Evolutionary conservation across 192 early-diverging fungal species (phyloP), one percentile per base, ranked within the genome.

Genomic region (Coemansia sp.): DNA sequence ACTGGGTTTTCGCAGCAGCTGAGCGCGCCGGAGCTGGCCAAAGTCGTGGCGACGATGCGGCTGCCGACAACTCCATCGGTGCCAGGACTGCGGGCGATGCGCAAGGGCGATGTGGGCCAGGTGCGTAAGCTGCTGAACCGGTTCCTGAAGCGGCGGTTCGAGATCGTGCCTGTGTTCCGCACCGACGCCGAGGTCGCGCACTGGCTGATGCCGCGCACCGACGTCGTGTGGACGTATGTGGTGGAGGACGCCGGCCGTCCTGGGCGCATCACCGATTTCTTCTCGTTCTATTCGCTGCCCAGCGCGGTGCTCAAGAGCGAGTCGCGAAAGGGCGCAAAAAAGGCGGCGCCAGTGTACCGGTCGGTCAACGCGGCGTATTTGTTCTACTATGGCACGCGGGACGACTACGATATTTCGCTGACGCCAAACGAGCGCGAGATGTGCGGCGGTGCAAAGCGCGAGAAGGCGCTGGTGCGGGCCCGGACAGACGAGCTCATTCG

Each of bases 251-350:
- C 81, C 74, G 57, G 75, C 65, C 65, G 86, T 66, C 64, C 84
- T 0, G 75, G 86, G 37, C 75, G 85, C 48, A 76, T 99, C 61
- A 89, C 89, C 2, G 92, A 98, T 66, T 94, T 99, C 65, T 83
- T 93, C 59, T 94, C 94, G 5, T 99, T 96, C 83, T 99, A 98
- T 82, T 89, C 87, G 65, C 84, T 99, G 43, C 92, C 96, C n/a
- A 96, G 94, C 52, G 86, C 89, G 2, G 92, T 94, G 24, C 91
- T 97, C 56, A 69, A 66, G 59, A 45, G 24, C 22, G 47, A 26
- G 14, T 4, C 29, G 43, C 47, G 22, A 2, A 38, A 45, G 16
- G 41, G 43, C 43, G 39, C 63, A 18, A 43, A 23, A 11, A 68
- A 50, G 11, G 48, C 43, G 22, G 18, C 18, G 45, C 61, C 35